Evolutionary conservation across 2,329 filamentous ascomycete species (phyloP).

Genomic region (Claviceps cyperi): DNA sequence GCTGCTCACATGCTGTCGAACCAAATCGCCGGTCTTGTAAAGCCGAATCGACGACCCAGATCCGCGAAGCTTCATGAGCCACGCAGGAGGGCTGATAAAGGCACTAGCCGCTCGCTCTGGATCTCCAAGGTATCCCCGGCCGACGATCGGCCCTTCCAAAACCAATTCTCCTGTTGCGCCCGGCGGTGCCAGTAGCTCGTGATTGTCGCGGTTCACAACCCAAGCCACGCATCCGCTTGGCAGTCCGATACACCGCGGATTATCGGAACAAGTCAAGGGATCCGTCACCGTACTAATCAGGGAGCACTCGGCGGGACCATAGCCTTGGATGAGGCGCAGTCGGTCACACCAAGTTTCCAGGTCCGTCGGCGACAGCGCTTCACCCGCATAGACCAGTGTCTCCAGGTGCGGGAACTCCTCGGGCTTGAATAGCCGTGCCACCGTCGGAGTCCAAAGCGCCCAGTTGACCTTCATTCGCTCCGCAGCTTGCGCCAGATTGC

Average conservation of each 20-base stretch:
- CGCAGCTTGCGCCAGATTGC: slow-evolving; percentile 4
- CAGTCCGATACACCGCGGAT: slow-evolving; percentile 8
- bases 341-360: neutral
- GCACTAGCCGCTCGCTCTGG: slow-evolving; percentile 5
- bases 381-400: neutral
- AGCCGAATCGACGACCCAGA: neutral
- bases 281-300: slow-evolving; percentile 9
- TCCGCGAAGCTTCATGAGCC: slow-evolving; percentile 1
- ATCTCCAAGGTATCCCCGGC: slow-evolving; percentile 8
- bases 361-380: neutral
- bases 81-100: neutral
- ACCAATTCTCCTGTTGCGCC: slow-evolving; percentile 10
- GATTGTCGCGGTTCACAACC: slow-evolving; percentile 6
- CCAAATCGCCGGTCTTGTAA: slow-evolving; percentile 6
- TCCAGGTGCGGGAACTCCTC: neutral
- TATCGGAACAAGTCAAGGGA: neutral
- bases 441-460: slow-evolving; percentile 1
- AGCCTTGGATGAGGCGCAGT: slow-evolving; percentile 2
- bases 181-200: slow-evolving; percentile 6
- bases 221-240: slow-evolving; percentile 8
- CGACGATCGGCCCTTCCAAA: slow-evolving; percentile 8
- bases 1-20: slow-evolving; percentile 2
- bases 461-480: neutral
- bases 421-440: neutral
- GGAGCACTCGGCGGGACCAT: slow-evolving; percentile 11